Percentiles rank a stretch among this genome's conserved stretches.
These are phyloP conservation scores for Saccharomyces mikatae DNA, from an alignment of 805 yeast genomes.

Conservation along the genomic window DNA sequence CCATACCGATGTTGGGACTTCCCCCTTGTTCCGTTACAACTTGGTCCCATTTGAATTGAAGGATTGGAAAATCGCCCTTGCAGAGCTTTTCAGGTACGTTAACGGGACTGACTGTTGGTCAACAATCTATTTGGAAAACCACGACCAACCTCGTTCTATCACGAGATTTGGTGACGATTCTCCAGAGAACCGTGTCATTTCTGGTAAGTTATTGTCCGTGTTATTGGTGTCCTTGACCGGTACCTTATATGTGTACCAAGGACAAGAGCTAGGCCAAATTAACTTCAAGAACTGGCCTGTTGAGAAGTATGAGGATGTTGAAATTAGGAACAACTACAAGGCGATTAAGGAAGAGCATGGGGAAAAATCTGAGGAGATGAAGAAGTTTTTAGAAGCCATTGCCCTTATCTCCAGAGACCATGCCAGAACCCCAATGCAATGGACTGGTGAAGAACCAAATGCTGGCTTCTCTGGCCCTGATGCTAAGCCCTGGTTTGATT, in stretches of 20 bases:
- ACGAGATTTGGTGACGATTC: constrained; percentile 45
- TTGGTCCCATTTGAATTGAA: constrained; percentile 19
- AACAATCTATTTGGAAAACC: constrained; percentile 48
- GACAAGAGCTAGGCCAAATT: constrained; percentile 43
- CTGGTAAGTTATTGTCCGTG: constrained; percentile 43
- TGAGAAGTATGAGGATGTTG: constrained; percentile 47
- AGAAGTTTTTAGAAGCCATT: constrained; percentile 28
- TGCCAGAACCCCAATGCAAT: constrained; percentile 46
- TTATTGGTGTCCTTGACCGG: constrained; percentile 43
- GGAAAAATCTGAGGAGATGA: constrained; percentile 14
- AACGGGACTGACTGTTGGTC: constrained; percentile 52
- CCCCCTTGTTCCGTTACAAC: background rate
- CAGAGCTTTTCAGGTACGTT: constrained; percentile 34
- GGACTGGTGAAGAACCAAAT: constrained; percentile 33
- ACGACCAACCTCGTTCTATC: constrained; percentile 49
- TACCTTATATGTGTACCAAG: constrained; percentile 37
- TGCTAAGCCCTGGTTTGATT: constrained; percentile 36
- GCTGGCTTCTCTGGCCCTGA: constrained; percentile 39
- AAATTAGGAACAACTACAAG: constrained; percentile 44
- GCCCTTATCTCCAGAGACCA: constrained; percentile 39
- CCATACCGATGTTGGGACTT: constrained; percentile 2
- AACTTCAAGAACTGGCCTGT: constrained; percentile 41
- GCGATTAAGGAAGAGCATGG: background rate
- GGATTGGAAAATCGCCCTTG: constrained; percentile 37
- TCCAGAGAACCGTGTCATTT: constrained; percentile 28